These are phyloP conservation scores for Malus asiatica DNA, from an alignment of 306 rosid genomes.

Conservation along the genomic window DNA sequence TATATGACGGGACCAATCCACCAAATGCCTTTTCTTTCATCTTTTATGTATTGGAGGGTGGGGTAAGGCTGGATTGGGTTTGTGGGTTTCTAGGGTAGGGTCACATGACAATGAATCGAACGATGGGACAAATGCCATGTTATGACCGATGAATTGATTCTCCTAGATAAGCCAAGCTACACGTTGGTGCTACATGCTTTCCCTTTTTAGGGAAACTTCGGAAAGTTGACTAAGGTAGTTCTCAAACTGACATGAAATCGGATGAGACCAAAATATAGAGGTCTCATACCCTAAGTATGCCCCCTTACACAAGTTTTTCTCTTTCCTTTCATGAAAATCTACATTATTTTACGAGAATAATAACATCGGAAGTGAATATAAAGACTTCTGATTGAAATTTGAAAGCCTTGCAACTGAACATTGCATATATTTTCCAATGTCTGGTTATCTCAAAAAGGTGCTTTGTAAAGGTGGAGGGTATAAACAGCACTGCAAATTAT, in stretches of 20 bases:
- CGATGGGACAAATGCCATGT: not conserved
- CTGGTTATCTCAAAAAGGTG: conserved; percentile 14
- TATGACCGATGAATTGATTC: not conserved
- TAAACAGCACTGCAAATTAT: conserved; percentile 15
- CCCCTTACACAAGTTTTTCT: not conserved
- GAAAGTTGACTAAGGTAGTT: not conserved
- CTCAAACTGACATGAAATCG: too few species aligned
- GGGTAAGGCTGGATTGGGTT: not conserved
- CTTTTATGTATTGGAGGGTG: not conserved
- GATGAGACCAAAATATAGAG: not conserved
- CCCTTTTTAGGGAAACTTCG: not conserved
- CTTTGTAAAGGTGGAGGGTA: not conserved
- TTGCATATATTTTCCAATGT: not conserved
- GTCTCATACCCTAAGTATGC: not conserved
- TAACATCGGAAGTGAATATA: not conserved
- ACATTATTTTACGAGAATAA: too few species aligned
- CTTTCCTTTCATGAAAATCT: not conserved
- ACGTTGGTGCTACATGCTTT: too few species aligned
- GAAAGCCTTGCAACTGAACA: not conserved
- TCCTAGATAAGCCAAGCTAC: not conserved
- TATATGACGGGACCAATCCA: not conserved
- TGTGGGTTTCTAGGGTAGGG: not conserved
- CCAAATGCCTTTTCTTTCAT: not conserved
- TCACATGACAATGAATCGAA: not conserved
- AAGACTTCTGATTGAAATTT: not conserved